Evolutionary conservation across 2,329 filamentous ascomycete genomes (phyloP).

Genomic region (Hyphodiscus sp.): DNA sequence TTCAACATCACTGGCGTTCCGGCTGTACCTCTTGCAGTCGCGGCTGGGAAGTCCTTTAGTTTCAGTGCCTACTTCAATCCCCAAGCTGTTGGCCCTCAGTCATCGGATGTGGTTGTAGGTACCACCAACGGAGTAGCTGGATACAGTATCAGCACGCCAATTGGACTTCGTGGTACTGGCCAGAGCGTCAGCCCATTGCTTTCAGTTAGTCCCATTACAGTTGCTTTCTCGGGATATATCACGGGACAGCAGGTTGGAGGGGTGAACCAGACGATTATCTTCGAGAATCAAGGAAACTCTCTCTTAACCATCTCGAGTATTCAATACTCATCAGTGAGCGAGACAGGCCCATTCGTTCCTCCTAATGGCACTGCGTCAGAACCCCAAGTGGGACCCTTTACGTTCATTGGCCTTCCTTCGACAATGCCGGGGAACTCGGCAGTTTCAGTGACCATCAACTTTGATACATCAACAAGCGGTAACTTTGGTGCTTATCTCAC

Average conservation of each 20-base stretch:
- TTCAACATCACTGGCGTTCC: slow-evolving; percentile 29
- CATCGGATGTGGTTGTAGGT: too few relatives aligned
- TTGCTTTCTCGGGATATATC: slow-evolving; percentile 45
- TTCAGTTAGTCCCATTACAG: slow-evolving; percentile 38
- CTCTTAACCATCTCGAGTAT: slow-evolving; percentile 36
- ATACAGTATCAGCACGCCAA: slow-evolving; percentile 30
- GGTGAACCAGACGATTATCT: slow-evolving; percentile 37
- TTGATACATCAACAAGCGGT: slow-evolving; percentile 40
- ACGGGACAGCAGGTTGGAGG: slow-evolving; percentile 35
- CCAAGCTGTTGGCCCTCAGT: slow-evolving; percentile 29
- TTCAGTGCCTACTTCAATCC: slow-evolving; percentile 24
- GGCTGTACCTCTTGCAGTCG: slow-evolving; percentile 25
- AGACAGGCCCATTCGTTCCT: slow-evolving; percentile 35
- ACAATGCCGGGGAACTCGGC: slow-evolving; percentile 36
- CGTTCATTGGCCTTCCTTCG: slow-evolving; percentile 39
- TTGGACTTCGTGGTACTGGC: slow-evolving; percentile 31
- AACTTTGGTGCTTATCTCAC: slow-evolving; percentile 44
- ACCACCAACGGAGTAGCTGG: slow-evolving; percentile 32
- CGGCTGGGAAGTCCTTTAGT: slow-evolving; percentile 23
- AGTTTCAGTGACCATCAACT: slow-evolving; percentile 38
- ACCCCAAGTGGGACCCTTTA: slow-evolving; percentile 41
- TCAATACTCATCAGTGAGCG: slow-evolving; percentile 29
- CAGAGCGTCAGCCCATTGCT: slow-evolving; percentile 30
- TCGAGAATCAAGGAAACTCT: slow-evolving; percentile 44
- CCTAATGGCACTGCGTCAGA: slow-evolving; percentile 32